Conservation (phyloP, 352 stramenopile genomes). For the Pilasporangium apinafurcum region DNA sequence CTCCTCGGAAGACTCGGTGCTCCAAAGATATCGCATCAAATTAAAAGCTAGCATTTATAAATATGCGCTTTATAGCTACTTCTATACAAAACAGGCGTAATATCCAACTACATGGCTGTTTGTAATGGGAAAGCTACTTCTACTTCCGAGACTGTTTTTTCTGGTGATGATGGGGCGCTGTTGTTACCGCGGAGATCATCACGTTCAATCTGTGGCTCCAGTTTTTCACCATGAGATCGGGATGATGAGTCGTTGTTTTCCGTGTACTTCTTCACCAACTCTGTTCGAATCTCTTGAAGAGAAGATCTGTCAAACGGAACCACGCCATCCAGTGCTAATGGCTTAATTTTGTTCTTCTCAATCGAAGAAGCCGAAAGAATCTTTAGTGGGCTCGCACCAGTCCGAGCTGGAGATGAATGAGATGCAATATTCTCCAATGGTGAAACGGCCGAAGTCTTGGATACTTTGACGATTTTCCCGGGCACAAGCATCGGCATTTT, state of each 20-base stretch:
- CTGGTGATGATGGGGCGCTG: constrained; percentile 23
- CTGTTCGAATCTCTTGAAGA: constrained; percentile 49
- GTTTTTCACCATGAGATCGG: not conserved
- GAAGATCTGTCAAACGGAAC: constrained; percentile 45
- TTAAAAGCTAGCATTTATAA: too few species aligned
- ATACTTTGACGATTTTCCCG: constrained; percentile 33
- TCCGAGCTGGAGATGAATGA: too few species aligned
- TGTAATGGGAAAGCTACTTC: constrained; percentile 1
- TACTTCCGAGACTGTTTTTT: constrained; percentile 17
- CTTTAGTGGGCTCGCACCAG: constrained; percentile 25
- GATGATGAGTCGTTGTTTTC: constrained; percentile 10
- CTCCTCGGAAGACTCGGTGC: too few species aligned
- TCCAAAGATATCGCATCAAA: too few species aligned
- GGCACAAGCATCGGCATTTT: constrained; percentile 31
- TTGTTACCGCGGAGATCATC: constrained; percentile 35
- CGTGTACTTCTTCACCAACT: constrained; percentile 47
- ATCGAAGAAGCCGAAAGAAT: constrained; percentile 15
- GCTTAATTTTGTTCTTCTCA: constrained; percentile 22
- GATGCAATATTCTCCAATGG: not conserved
- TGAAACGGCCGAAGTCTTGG: constrained; percentile 10
- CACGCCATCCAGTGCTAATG: constrained; percentile 11
- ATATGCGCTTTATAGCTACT: too few species aligned
- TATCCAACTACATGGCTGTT: too few species aligned
- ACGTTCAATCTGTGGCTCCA: constrained; percentile 4
- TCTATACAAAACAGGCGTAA: too few species aligned